Percentiles rank a stretch among this genome's conserved stretches.
Evolutionary conservation across 345 rosid species (phyloP).

Genomic region (Eucalyptus polyanthemos): DNA sequence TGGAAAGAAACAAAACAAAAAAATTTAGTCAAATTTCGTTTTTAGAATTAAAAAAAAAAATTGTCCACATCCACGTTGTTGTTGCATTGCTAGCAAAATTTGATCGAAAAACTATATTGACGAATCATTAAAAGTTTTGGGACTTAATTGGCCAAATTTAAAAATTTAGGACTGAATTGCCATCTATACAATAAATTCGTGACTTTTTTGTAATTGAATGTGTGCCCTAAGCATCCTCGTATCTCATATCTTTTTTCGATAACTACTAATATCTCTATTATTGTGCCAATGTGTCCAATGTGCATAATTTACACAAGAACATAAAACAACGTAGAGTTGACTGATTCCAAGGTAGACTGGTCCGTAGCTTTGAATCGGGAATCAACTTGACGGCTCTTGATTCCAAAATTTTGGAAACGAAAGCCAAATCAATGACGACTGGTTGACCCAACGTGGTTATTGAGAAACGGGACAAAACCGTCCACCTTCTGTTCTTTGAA

Average conservation of each 20-base stretch:
- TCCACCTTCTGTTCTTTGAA: neutral
- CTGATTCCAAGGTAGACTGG: neutral
- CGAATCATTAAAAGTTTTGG: neutral
- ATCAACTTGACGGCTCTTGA: neutral
- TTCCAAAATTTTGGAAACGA: neutral
- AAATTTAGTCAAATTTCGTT: too few relatives aligned
- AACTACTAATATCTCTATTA: neutral
- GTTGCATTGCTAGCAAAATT: neutral
- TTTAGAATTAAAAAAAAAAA: too few relatives aligned
- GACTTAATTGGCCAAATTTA: neutral
- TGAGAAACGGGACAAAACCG: neutral
- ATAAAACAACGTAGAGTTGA: too few relatives aligned
- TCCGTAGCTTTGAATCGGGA: too few relatives aligned
- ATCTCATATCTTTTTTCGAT: neutral
- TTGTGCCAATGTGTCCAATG: neutral
- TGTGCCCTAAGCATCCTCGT: neutral
- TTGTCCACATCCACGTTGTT: fast-evolving
- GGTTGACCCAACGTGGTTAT: too few relatives aligned
- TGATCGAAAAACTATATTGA: neutral
- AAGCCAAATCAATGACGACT: too few relatives aligned
- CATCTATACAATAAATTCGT: fast-evolving
- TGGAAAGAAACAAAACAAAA: neutral
- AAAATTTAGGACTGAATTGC: too few relatives aligned
- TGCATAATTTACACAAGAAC: neutral
- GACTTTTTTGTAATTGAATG: too few relatives aligned